Evolutionary conservation across 768 basidiomycete species (phyloP), one percentile per base, ranked within the genome.

Genomic region (Fistulinella prunicolor): DNA sequence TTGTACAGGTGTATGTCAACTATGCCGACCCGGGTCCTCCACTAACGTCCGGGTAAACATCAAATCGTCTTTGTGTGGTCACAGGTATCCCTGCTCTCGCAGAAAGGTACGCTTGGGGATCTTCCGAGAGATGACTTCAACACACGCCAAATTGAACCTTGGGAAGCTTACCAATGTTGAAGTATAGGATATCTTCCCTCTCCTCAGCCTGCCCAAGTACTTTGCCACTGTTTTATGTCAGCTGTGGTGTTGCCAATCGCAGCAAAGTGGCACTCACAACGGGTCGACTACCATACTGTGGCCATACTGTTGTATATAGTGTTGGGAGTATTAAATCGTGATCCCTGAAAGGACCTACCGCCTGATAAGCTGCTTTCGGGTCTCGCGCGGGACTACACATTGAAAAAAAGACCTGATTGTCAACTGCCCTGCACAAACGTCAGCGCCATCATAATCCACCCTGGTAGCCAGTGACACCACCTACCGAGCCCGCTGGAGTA

Each of bases 331-430:
- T 17, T 19, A 24, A 21, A 35, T 38, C 10, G 16, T 28, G 35
- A 10, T 19, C 12, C 9, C 21, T 1, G 23, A 39, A 14, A 10
- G 4, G 17, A 71, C 85, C 55, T 56, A 91, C 89, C 47, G 95
- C 93, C 61, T 96, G 92, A 66, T 98, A 98, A 14, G 77, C 77
- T 17, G 91, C 88, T 9, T 70, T 81, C 56, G 86, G 61, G 55
- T 95, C 86, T 20, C 94, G 80, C 3, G 96, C 95, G 24, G 94
- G 94, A 47, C 93, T 96, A 63, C 93, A 95, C 92, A 94, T 95
- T 1, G 89, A 79, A 53, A 97, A 81, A 70, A 81, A 99, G n/a
- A 98, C 81, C 68, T 98, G 94, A 61, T 98, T 97, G 64, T 99
- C 96, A 20, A 94, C 80, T 6, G 96, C 96, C 48, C 94, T 94